Base-by-base conservation (phyloP, 306 rosid genomes). In the Crataegus laevigata region DNA sequence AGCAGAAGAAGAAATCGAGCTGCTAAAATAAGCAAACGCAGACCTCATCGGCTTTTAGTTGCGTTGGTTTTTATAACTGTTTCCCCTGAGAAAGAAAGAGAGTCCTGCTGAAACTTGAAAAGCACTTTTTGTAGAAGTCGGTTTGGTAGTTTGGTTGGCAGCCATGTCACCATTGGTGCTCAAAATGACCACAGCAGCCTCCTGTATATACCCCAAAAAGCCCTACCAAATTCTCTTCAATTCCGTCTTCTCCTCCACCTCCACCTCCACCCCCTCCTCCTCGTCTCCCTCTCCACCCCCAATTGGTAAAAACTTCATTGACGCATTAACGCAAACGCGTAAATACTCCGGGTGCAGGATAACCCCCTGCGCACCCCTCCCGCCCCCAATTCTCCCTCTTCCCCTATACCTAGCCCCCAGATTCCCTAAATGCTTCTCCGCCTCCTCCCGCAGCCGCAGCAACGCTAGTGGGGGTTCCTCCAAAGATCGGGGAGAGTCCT, bases 301-400 rank as follows among this genome's bases (percentile, higher is more conserved):
- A 42, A 68, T 52, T 17, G 11, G 12, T 52, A 22, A 47, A 14
- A 66, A 40, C 75, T 4, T 34, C 68, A 66, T 63, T 28, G 74
- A 47, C 21, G 63, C 43, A 75, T 17, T 66, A 19, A 43, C 85
- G 51, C 54, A 59, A 18, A 77, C 25, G 25, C 24, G 26, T 58
- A 50, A 42, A 34, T 73, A 69, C 43, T 51, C 50, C 40, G 60
- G 79, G 72, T 50, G 82, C 73, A 82, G 79, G 78, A 71, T 80
- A 78, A 30, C 68, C 66, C 72, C 83, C 58, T 75, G 79, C 82
- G 78, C 87, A 52, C 64, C 69, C 80, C 58, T 50, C 12, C 85
- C 77, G 82, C 77, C n/a, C 55, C 32, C 61, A 61, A 4, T 26
- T 17, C 17, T 21, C 5, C 36, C 13, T 45, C 51, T 1, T 14